Percentiles rank a stretch among this genome's conserved stretches.
Conservation (phyloP, 2,329 filamentous ascomycete species). For the Colletotrichum graminicola region DNA sequence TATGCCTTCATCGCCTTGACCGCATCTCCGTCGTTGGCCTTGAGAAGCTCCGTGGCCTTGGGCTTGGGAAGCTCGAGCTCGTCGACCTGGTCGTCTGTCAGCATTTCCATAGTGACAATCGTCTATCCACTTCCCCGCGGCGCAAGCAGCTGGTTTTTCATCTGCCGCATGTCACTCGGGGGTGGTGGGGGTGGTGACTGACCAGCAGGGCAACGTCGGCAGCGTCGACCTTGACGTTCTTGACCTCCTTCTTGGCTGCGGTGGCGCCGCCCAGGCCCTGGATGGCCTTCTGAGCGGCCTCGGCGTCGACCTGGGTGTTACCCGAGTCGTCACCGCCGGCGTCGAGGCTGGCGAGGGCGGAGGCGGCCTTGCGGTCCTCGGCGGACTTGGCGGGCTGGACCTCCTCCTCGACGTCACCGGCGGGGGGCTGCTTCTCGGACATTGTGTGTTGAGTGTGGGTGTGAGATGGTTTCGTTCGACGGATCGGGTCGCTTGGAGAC, state of each 20-base stretch:
- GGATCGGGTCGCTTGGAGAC: constrained; percentile 2
- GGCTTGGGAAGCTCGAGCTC: constrained; percentile 78
- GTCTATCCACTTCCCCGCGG: neutral
- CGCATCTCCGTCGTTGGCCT: constrained; percentile 77
- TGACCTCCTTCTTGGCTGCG: constrained; percentile 57
- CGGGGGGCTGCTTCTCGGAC: constrained; percentile 71
- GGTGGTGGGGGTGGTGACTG: constrained; percentile 48
- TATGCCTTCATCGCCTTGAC: constrained; percentile 75
- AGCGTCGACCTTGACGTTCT: constrained; percentile 79
- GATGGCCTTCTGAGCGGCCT: constrained; percentile 79
- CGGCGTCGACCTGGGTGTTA: constrained; percentile 69
- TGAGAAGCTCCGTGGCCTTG: constrained; percentile 81
- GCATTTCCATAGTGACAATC: neutral
- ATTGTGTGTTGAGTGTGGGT: constrained; percentile 54
- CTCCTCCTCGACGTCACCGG: constrained; percentile 70
- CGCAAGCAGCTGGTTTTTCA: neutral
- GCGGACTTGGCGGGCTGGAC: constrained; percentile 70
- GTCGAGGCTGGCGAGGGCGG: constrained; percentile 79
- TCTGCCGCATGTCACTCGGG: neutral
- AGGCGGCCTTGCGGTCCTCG: constrained; percentile 82
- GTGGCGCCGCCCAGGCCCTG: constrained; percentile 65
- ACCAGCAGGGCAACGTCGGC: constrained; percentile 79
- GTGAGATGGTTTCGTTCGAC: neutral
- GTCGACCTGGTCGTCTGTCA: constrained; percentile 64
- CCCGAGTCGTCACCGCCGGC: constrained; percentile 60